phyloP scores from a whole-genome alignment of 2,329 filamentous ascomycete species.

The Diaporthe ampelina region DNA sequence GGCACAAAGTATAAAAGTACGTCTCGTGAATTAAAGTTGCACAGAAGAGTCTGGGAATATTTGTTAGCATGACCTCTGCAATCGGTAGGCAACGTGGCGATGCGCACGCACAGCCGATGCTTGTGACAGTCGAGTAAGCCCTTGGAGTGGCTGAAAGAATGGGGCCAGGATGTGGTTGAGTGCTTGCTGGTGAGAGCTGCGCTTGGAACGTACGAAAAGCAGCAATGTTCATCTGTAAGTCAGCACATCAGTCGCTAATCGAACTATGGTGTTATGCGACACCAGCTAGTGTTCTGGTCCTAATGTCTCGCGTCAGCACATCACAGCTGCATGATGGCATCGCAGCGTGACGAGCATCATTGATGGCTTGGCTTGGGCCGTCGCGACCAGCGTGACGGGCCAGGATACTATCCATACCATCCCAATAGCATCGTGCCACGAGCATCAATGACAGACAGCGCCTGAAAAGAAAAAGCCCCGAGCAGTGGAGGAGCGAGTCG shows the following conservation, averaged over 20 bases:
- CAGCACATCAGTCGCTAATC: background rate
- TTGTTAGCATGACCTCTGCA: constrained; percentile 8
- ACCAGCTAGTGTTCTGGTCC: background rate
- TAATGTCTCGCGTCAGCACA: background rate
- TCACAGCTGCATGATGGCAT: background rate
- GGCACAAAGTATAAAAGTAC: background rate
- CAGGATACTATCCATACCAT: background rate
- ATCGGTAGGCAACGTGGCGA: background rate
- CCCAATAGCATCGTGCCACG: constrained; percentile 29
- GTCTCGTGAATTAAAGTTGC: background rate
- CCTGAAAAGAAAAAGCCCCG: background rate
- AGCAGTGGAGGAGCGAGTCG: constrained; percentile 1
- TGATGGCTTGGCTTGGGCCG: background rate
- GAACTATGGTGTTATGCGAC: too few species aligned
- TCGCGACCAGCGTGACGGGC: constrained; percentile 4
- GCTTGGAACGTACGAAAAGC: background rate
- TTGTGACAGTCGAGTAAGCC: background rate
- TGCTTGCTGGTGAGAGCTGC: background rate
- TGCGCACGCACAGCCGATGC: background rate
- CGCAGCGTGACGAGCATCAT: background rate
- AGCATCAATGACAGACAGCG: background rate
- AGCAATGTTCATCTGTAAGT: background rate
- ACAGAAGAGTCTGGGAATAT: background rate
- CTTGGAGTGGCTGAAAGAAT: background rate
- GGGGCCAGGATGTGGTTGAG: background rate